Evolutionary conservation across 441 rosid genomes (phyloP).

Genomic region (Adansonia madagascariensis): DNA sequence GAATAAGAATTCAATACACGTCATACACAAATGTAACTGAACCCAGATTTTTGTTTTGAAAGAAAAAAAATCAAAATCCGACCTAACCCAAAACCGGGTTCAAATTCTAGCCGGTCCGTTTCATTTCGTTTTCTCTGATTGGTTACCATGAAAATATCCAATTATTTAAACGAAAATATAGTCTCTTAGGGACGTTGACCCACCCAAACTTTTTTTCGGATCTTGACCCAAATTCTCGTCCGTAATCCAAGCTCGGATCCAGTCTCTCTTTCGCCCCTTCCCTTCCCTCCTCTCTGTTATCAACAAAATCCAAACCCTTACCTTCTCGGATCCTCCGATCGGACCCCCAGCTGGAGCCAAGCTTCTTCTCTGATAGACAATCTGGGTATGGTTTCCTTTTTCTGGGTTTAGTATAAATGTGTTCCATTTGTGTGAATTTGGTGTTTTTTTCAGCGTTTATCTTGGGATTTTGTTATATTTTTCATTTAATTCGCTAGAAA

Average conservation of each 20-base stretch:
- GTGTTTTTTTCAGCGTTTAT: background rate
- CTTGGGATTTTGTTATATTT: background rate
- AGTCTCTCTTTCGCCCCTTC: slow-evolving; percentile 3
- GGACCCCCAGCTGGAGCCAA: slow-evolving; percentile 30
- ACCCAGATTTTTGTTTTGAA: too few species aligned
- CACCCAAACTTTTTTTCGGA: slow-evolving; percentile 36
- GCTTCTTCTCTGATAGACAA: slow-evolving; percentile 24
- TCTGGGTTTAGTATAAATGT: background rate
- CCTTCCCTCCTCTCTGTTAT: background rate
- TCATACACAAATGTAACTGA: too few species aligned
- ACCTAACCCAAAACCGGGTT: too few species aligned
- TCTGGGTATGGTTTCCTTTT: slow-evolving; percentile 36
- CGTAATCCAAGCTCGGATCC: slow-evolving; percentile 38
- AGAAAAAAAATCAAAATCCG: too few species aligned
- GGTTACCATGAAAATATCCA: background rate
- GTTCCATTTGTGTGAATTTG: slow-evolving; percentile 14
- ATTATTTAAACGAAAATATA: background rate
- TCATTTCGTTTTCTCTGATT: too few species aligned
- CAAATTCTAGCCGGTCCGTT: too few species aligned
- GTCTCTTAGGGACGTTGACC: background rate
- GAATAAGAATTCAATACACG: too few species aligned
- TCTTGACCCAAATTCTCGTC: slow-evolving; percentile 32
- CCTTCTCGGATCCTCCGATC: slow-evolving; percentile 56
- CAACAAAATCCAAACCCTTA: slow-evolving; percentile 30
- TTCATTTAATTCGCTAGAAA: background rate